Evolutionary conservation across 1,284 basidiomycete genomes (phyloP), one percentile per base, ranked within the genome.

Genomic region (Microbotryomycetes sp.): DNA sequence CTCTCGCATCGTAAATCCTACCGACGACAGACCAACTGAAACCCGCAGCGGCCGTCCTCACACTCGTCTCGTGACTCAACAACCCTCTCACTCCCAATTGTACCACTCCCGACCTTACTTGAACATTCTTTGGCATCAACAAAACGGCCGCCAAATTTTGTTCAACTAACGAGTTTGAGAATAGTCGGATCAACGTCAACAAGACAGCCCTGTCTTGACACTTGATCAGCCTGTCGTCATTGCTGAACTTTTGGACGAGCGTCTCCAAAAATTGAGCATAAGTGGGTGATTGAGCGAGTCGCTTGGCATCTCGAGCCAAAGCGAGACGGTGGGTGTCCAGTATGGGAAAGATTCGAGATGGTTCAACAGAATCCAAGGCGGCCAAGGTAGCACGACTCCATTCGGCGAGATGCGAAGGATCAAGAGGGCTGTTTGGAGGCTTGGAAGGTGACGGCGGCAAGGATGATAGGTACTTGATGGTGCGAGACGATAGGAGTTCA

Each of bases 271-370:
- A 58, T 24, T 45, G 18, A 15, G 61, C 3, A 30, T 68, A 61
- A 9, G 58, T 6, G 15, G 60, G 51, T 5, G 61, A 47, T 3
- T 62, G 21, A 7, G 56, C 46, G 45, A 64, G 52, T 4, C 54
- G 45, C 3, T 49, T 29, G 16, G 54, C 6, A 41, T 70, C 62
- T 6, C 61, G 50, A 4, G 65, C 62, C 30, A 73, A 59, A 6
- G 65, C 68, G 48, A 69, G 60, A n/a, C 70, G 67, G 30, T 70
- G 51, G 30, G 71, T 61, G 53, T 73, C 72, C 47, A 73, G 27
- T 31, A 70, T 46, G 21, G 71, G 71, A 60, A 73, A 73, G 45
- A 59, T 66, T 15, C 64, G 27, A 4, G 50, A 23, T 1, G 60
- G 55, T 28, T 41, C 35, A 50, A 56, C 30, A 9, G 35, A 23